Evolutionary conservation across 1,139 yeast genomes (phyloP), one percentile per base, ranked within the genome.

Genomic region (Kazachstania sp.): DNA sequence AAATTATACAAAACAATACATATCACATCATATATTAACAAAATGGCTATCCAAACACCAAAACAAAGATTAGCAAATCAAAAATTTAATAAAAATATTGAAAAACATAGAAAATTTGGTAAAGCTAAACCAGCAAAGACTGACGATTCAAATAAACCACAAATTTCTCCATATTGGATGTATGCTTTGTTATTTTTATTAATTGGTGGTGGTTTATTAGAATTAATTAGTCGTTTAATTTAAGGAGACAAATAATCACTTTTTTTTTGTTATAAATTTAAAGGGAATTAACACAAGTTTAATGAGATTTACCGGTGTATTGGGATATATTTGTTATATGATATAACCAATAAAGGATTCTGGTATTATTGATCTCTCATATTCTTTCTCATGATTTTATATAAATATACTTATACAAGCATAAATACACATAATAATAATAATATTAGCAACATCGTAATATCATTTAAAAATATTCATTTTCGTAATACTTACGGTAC

Each of bases 61-160:
- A 80, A 77, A 60, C 96, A 88, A 71, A 83, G 90, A 70, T 73
- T 77, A 50, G 95, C 95, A 23, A 90, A 88, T 67, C 77, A 78
- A 59, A 85, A 80, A 65, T 90, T 81, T 67, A 87, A 85, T 59
- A 85, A 82, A 66, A 75, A 74, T 59, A 80, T 83, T 57, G 84
- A 81, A 60, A 74, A 75, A 57, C 70, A 78, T 66, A 86, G 86
- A 60, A 75, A 76, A 56, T 70, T 71, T 66, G 84, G 87, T 26
- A 80, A 81, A 61, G 75, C 78, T 44, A 74, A 74, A 59, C 56
- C 57, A n/a, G 66, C 64, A 44, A 67, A 66, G 50, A 65, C 63
- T 34, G 62, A 64, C 20, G 82, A 86, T 12, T 62, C 81, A 32
- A 74, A 83, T 39, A 76, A 67, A 57, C 62, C 74, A 11, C 83